These are phyloP conservation scores for Candida insectalens DNA, from an alignment of 805 yeast species.

Conservation along the genomic window DNA sequence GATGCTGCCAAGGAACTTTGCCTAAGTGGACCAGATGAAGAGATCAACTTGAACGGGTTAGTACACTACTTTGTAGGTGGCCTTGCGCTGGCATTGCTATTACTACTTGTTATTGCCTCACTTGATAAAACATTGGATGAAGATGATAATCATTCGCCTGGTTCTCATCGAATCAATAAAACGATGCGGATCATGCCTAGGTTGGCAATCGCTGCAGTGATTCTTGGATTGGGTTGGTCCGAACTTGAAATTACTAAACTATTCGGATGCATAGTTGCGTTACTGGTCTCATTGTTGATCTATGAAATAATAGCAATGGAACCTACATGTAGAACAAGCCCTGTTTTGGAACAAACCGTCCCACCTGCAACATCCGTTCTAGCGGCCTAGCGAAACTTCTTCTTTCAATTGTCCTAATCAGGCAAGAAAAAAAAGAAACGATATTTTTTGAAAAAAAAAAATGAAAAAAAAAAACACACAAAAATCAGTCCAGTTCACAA, in stretches of 20 bases:
- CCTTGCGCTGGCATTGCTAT: constrained; percentile 32
- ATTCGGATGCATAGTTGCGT: constrained; percentile 4
- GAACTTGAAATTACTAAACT: constrained; percentile 6
- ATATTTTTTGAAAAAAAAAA: too few species aligned
- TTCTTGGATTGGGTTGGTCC: constrained; percentile 7
- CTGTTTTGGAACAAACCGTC: too few species aligned
- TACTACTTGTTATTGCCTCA: constrained; percentile 31
- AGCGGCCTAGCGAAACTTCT: too few species aligned
- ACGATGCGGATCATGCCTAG: constrained; percentile 12
- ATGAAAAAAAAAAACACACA: too few species aligned
- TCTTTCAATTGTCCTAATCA: too few species aligned
- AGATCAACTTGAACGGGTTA: constrained; percentile 28
- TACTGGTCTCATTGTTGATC: constrained; percentile 4
- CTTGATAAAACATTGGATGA: constrained; percentile 36
- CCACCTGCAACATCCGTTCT: too few species aligned
- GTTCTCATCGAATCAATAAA: constrained; percentile 23
- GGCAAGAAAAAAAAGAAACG: too few species aligned
- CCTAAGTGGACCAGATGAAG: constrained; percentile 20
- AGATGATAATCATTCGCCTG: constrained; percentile 27
- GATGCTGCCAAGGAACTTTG: constrained; percentile 48
- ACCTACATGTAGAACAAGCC: too few species aligned
- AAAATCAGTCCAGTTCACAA: too few species aligned
- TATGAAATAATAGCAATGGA: constrained; percentile 9
- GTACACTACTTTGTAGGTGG: constrained; percentile 46
- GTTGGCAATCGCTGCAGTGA: constrained; percentile 5